A percentile compares a stretch with the other conserved stretches of the same genome.
These are phyloP conservation scores for Trichosporon sp. DNA, from an alignment of 1,284 basidiomycete genomes.

Conservation along the genomic window DNA sequence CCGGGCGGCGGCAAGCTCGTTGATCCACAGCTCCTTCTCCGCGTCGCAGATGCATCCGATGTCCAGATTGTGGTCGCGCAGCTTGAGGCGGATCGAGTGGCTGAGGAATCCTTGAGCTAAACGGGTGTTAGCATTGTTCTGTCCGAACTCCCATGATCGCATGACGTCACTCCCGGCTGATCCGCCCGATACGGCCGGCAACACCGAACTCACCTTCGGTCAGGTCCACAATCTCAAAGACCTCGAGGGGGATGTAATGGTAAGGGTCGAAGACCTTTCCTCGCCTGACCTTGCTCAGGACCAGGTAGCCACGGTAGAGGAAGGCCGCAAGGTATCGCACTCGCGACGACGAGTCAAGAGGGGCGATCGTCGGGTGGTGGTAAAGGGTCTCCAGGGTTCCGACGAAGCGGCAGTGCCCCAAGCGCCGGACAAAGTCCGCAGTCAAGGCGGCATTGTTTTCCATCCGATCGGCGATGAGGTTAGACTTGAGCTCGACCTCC, in stretches of 20 bases:
- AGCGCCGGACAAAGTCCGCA: constrained; percentile 59
- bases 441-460: constrained; percentile 45
- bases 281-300: constrained; percentile 79
- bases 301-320: constrained; percentile 76
- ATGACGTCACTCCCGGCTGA: constrained; percentile 8
- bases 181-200: neutral
- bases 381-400: constrained; percentile 80
- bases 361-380: constrained; percentile 52
- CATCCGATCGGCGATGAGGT: constrained; percentile 66
- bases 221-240: constrained; percentile 66
- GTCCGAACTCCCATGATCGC: neutral
- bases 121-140: neutral
- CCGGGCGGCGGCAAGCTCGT: constrained; percentile 55
- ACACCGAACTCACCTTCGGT: constrained; percentile 57
- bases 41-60: constrained; percentile 69
- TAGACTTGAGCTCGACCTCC: constrained; percentile 63
- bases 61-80: constrained; percentile 67
- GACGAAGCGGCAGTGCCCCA: constrained; percentile 69
- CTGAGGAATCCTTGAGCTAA: constrained; percentile 64
- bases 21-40: constrained; percentile 80
- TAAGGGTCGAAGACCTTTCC: constrained; percentile 73
- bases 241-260: constrained; percentile 75
- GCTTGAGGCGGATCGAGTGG: constrained; percentile 69
- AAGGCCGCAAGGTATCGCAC: constrained; percentile 85
- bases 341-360: constrained; percentile 55